A percentile compares a stretch with the other conserved stretches of the same genome.
Conservation (phyloP, 2,329 filamentous ascomycete species). For the Beauveria rudraprayagi region DNA sequence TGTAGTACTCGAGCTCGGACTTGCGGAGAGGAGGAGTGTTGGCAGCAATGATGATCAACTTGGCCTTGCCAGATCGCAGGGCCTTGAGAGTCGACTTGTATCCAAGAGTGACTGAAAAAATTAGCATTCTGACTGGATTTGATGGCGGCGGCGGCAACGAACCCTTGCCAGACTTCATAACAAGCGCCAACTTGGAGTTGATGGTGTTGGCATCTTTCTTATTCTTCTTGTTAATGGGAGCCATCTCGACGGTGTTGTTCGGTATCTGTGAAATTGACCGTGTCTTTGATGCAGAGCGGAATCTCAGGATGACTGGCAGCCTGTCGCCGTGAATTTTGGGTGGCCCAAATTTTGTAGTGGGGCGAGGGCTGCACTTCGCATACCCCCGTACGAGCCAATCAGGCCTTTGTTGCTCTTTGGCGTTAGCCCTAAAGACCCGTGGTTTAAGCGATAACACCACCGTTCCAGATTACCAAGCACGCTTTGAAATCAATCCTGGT, state of each 20-base stretch:
- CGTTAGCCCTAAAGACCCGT: conserved; percentile 32
- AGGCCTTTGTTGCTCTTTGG: background rate
- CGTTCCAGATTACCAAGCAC: conserved; percentile 19
- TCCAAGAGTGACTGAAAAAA: conserved; percentile 29
- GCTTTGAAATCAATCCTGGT: conserved; percentile 48
- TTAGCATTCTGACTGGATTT: conserved; percentile 7
- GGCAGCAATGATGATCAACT: conserved; percentile 87
- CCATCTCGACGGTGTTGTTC: conserved; percentile 50
- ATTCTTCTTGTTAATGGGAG: conserved; percentile 59
- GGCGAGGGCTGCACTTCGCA: conserved; percentile 15
- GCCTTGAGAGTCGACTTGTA: conserved; percentile 59
- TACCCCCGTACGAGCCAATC: conserved; percentile 21
- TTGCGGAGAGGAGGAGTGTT: conserved; percentile 98
- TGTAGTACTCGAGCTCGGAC: conserved; percentile 93
- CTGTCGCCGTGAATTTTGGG: conserved; percentile 19
- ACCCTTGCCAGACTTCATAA: conserved; percentile 67
- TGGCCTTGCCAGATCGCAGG: conserved; percentile 93
- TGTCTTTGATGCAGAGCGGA: conserved; percentile 16
- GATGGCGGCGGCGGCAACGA: conserved; percentile 30
- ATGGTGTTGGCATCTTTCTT: conserved; percentile 77
- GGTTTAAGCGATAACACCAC: conserved; percentile 29
- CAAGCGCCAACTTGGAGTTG: conserved; percentile 53
- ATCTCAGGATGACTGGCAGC: conserved; percentile 12
- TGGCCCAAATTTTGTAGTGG: conserved; percentile 9
- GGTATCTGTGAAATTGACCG: conserved; percentile 21